Evolutionary conservation across 2,329 filamentous ascomycete species (phyloP).

Genomic region (Rutstroemia sp.): DNA sequence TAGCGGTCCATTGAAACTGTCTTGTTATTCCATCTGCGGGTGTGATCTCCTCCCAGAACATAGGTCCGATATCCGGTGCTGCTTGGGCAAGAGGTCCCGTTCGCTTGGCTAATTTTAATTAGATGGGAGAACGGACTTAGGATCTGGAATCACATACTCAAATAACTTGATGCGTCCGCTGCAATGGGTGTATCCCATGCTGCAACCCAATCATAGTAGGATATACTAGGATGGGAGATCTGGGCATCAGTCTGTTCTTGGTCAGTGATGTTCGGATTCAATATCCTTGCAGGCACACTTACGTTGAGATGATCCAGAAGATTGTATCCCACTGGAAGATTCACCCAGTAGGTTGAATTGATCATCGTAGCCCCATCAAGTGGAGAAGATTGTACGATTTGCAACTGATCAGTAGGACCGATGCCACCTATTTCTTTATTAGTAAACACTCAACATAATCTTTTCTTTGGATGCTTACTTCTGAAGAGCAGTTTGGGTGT

Average conservation of each 20-base stretch:
- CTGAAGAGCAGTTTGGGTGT: constrained; percentile 52
- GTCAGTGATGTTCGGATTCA: not conserved
- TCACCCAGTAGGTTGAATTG: constrained; percentile 44
- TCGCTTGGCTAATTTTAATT: constrained; percentile 31
- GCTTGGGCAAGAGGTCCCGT: constrained; percentile 56
- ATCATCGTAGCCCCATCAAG: constrained; percentile 46
- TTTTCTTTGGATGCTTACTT: constrained; percentile 31
- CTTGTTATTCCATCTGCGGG: constrained; percentile 52
- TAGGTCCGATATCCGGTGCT: constrained; percentile 56
- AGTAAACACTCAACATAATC: not conserved
- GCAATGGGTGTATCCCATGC: constrained; percentile 44
- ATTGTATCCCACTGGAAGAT: constrained; percentile 51
- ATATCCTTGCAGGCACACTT: not conserved
- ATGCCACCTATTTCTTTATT: constrained; percentile 36
- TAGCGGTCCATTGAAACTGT: constrained; percentile 59
- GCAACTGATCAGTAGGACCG: constrained; percentile 40
- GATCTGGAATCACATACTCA: constrained; percentile 28
- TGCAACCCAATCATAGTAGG: constrained; percentile 58
- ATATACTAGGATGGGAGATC: constrained; percentile 42
- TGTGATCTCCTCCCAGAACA: constrained; percentile 53
- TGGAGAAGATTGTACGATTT: constrained; percentile 39
- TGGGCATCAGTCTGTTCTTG: constrained; percentile 38
- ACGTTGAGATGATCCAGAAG: constrained; percentile 50
- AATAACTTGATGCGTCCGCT: constrained; percentile 37
- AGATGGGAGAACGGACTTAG: not conserved